Percentiles rank a stretch among this genome's conserved stretches.
These are phyloP conservation scores for Ashbya aceris DNA, from an alignment of 1,139 yeast genomes.

Conservation along the genomic window DNA sequence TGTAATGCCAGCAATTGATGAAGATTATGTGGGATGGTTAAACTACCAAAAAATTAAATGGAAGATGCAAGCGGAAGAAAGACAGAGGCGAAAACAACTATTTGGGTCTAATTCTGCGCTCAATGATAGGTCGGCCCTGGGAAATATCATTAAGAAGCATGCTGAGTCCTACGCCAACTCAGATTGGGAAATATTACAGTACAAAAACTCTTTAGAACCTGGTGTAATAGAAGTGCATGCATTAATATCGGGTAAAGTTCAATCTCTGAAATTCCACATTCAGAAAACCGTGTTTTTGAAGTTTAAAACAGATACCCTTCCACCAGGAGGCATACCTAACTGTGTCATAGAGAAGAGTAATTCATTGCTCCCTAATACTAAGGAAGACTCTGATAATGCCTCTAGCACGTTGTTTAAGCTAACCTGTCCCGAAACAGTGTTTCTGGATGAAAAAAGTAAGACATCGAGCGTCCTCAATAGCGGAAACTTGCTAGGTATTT, in stretches of 20 bases:
- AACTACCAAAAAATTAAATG: slow-evolving; percentile 77
- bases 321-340: slow-evolving; percentile 39
- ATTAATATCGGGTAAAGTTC: slow-evolving; percentile 61
- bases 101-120: slow-evolving; percentile 60
- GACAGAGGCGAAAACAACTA: slow-evolving; percentile 61
- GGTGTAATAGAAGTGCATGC: slow-evolving; percentile 75
- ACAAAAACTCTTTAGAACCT: slow-evolving; percentile 47
- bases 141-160: slow-evolving; percentile 62
- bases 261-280: slow-evolving; percentile 60
- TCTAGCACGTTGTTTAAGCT: slow-evolving; percentile 50
- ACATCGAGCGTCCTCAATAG: slow-evolving; percentile 60
- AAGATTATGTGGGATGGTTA: slow-evolving; percentile 70
- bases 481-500: slow-evolving; percentile 57
- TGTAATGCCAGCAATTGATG: slow-evolving; percentile 61
- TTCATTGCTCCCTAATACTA: slow-evolving; percentile 65
- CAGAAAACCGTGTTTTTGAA: slow-evolving; percentile 67
- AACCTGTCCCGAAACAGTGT: slow-evolving; percentile 58
- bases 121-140: slow-evolving; percentile 43
- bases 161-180: slow-evolving; percentile 71
- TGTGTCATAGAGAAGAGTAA: slow-evolving; percentile 53
- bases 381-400: slow-evolving; percentile 25
- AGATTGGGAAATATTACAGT: slow-evolving; percentile 80
- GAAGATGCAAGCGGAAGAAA: slow-evolving; percentile 62
- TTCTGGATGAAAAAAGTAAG: slow-evolving; percentile 45
- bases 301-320: slow-evolving; percentile 44